Evolutionary conservation across 805 yeast genomes (phyloP), one percentile per base, ranked within the genome.

Genomic region (Saturnispora quitensis): DNA sequence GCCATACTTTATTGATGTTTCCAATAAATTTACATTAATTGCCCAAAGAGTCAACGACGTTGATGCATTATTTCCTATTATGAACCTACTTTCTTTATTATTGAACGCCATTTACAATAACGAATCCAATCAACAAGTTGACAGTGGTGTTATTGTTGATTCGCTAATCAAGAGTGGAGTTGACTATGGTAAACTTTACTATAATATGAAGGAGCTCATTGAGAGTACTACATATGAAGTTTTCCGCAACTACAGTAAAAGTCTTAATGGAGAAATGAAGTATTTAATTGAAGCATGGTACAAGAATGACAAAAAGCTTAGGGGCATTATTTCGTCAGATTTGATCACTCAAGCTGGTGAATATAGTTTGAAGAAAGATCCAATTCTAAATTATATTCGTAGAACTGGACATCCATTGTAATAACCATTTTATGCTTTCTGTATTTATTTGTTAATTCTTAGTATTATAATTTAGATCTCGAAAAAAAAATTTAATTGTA

Each of bases 21-120:
- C 68, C 42, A 72, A 70, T 50, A 66, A 70, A 31, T 73, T 78
- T 56, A 61, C 71, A 7, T 42, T 62, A 4, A 57, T 65, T 46
- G 97, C 96, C 0, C 72, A 78, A 53, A 79, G 78, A 62, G 72
- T 89, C 47, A 73, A 78, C 50, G 76, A 77, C 24, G 80, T 86
- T 42, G 96, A 89, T 59, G 74, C 80, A 60, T 85, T 89, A 3
- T 89, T 90, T 71, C 95, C 97, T 18, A 74, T 86, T 6, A 79
- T 79, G 56, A 82, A 80, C 51, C 71, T 90, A 45, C 72, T 88
- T 58, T 84, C 86, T 53, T 71, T 84, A 54, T 69, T 87, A 45
- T 74, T 83, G 57, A 78, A 77, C 57, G 74, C 81, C 58, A 71
- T 84, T 40, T 70, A 72, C 50, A 50, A 72, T 50, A 50, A 55